Evolutionary conservation across 2,329 filamentous ascomycete species (phyloP).

Genomic region (Talaromyces sp.): DNA sequence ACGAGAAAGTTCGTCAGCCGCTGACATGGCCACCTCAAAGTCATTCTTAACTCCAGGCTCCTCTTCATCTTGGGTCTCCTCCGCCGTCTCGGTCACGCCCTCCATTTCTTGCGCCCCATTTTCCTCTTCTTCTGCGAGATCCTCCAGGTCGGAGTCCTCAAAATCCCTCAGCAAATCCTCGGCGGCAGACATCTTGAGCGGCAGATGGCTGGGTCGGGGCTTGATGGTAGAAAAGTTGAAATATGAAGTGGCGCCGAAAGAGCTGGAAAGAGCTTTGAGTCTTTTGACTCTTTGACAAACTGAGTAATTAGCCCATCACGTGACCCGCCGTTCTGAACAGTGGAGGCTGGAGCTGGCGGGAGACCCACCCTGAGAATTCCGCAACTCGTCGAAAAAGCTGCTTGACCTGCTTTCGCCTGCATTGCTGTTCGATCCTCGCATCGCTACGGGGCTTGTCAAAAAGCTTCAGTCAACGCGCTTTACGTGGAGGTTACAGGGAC

Average conservation of each 20-base stretch:
- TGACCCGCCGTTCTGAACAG: background rate
- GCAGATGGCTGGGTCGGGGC: background rate
- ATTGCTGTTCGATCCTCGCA: background rate
- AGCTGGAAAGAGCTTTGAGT: background rate
- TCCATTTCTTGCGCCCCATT: conserved; percentile 59
- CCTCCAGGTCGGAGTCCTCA: conserved; percentile 61
- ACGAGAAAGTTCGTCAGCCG: conserved; percentile 85
- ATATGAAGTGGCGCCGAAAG: background rate
- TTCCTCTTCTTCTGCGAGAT: conserved; percentile 63
- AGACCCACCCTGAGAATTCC: background rate
- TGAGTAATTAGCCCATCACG: conserved; percentile 5
- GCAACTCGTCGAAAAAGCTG: background rate
- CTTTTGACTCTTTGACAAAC: background rate
- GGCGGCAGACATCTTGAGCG: conserved; percentile 70
- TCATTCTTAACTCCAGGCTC: conserved; percentile 69
- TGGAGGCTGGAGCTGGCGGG: background rate
- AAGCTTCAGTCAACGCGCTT: background rate
- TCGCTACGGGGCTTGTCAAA: background rate
- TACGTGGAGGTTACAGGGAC: background rate
- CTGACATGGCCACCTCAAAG: conserved; percentile 85
- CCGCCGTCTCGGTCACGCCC: conserved; percentile 44
- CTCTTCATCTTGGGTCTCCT: conserved; percentile 35
- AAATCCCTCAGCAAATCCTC: conserved; percentile 92
- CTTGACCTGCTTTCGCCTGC: background rate
- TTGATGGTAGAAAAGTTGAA: background rate